Base-by-base conservation (phyloP, 1,284 basidiomycete genomes). In the Cryptococcus deneoformans region DNA sequence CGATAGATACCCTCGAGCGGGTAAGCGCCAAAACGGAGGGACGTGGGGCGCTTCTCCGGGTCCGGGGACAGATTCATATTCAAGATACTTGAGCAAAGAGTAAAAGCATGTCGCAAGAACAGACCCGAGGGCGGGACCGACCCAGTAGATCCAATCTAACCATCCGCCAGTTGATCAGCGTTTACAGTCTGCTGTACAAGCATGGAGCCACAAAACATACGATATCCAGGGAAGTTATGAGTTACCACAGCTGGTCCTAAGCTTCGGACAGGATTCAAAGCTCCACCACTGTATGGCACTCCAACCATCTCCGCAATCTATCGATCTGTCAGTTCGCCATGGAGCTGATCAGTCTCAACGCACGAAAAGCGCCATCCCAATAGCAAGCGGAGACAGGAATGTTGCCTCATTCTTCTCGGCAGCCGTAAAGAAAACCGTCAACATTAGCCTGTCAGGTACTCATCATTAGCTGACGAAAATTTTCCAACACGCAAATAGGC, bases 371-470 rank as follows among this genome's bases (percentile, higher is more conserved):
- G 78, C 72, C 52, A 79, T 73, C 50, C 81, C 80, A 53, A 82
- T 83, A 48, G 78, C 80, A 56, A 83, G 75, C 2, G 82, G 82
- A 2, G 81, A 81, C 20, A 82, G 73, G 66, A 80, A 81, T 0
- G 81, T 82, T 11, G 75, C 78, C 45, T 77, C 72, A 70, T 81
- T 78, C 70, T 79, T 81, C 68, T 81, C 79, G 34, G 77, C 80
- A 42, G 80, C 81, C 9, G 80, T 68, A 54, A 82, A 66, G 49
- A 81, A 73, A 50, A 80, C 75, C 50, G 74, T 68, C 29, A 73
- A 54, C 70, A 76, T 72, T 20, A 80, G 72, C 42, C 45, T 39
- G 42, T 52, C 11, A 45, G 35, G 20, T 29, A 12, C 9, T 48
- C 35, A 45, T 40, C 14, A 16, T 40, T 47, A 46, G 24, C 29